These are phyloP conservation scores for Chaetomidium leptoderma DNA, from an alignment of 495 filamentous ascomycete genomes.

Conservation along the genomic window DNA sequence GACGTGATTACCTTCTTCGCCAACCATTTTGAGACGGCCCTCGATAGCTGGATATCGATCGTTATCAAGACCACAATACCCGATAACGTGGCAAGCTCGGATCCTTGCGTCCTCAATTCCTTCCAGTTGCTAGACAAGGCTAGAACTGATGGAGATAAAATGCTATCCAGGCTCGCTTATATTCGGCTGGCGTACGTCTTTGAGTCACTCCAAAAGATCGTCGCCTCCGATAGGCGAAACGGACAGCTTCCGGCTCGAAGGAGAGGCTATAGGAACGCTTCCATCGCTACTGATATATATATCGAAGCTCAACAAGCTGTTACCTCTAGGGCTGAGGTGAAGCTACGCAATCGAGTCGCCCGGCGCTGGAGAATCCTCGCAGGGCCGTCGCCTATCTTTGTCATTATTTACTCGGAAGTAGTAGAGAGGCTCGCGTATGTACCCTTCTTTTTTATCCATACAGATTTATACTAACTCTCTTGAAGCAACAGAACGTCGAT, in stretches of 20 bases:
- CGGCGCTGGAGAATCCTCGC: neutral
- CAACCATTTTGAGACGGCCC: neutral
- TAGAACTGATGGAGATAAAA: neutral
- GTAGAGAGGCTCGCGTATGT: too few relatives aligned
- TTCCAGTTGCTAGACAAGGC: neutral
- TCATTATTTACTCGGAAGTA: neutral
- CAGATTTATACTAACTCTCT: too few relatives aligned
- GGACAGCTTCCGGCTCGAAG: neutral
- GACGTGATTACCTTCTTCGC: conserved; percentile 1
- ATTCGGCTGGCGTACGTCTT: neutral
- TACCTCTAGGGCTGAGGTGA: neutral
- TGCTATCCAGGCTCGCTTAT: neutral
- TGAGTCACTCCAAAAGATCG: neutral
- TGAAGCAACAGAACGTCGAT: too few relatives aligned
- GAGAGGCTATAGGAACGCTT: neutral
- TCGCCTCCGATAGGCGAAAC: neutral
- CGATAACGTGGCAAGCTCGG: neutral
- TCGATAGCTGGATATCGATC: neutral
- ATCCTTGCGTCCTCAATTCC: neutral
- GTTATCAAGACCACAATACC: neutral
- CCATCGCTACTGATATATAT: neutral
- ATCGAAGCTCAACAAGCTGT: neutral
- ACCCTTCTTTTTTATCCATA: too few relatives aligned
- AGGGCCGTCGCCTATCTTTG: neutral
- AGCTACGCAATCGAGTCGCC: neutral